Percentiles rank a stretch among this genome's conserved stretches.
Conservation (phyloP, 495 filamentous ascomycete species). For the Lasiosphaeris hirsuta region DNA sequence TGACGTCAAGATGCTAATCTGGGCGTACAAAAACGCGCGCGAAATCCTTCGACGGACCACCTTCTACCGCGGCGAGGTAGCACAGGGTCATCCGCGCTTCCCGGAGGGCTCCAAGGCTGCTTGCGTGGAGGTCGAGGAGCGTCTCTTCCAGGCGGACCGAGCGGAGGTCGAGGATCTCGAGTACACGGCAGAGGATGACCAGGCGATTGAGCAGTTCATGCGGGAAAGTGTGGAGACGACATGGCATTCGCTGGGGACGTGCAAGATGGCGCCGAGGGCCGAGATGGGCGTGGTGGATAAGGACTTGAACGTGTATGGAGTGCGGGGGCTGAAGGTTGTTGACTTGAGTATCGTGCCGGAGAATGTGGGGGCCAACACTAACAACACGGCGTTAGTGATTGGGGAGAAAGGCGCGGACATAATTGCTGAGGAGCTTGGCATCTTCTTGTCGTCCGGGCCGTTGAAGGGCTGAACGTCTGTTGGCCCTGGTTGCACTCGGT, state of each 20-base stretch:
- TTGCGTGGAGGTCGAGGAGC: slow-evolving; percentile 33
- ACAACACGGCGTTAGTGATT: slow-evolving; percentile 56
- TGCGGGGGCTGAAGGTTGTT: slow-evolving; percentile 22
- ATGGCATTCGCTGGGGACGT: slow-evolving; percentile 29
- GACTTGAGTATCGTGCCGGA: slow-evolving; percentile 48
- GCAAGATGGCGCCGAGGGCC: slow-evolving; percentile 22
- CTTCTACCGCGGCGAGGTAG: slow-evolving; percentile 52
- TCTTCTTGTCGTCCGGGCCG: neutral
- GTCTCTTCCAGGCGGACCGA: neutral
- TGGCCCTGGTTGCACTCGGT: too few relatives aligned
- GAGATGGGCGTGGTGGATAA: slow-evolving; percentile 21
- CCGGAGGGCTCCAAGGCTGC: slow-evolving; percentile 42
- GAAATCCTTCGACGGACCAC: slow-evolving; percentile 55
- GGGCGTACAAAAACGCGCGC: slow-evolving; percentile 53
- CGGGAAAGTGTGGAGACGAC: slow-evolving; percentile 19
- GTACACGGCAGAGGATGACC: slow-evolving; percentile 49
- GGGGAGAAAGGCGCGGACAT: slow-evolving; percentile 62
- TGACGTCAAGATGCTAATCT: slow-evolving; percentile 44
- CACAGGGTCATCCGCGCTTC: slow-evolving; percentile 50
- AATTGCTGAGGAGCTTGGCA: slow-evolving; percentile 48
- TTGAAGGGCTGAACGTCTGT: too few relatives aligned
- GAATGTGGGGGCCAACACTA: slow-evolving; percentile 61
- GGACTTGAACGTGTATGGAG: slow-evolving; percentile 20
- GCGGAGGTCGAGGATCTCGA: slow-evolving; percentile 19
- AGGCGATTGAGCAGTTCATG: slow-evolving; percentile 17